phyloP scores from a whole-genome alignment of 345 rosid genomes.

The Eucalyptus erythrocorys region DNA sequence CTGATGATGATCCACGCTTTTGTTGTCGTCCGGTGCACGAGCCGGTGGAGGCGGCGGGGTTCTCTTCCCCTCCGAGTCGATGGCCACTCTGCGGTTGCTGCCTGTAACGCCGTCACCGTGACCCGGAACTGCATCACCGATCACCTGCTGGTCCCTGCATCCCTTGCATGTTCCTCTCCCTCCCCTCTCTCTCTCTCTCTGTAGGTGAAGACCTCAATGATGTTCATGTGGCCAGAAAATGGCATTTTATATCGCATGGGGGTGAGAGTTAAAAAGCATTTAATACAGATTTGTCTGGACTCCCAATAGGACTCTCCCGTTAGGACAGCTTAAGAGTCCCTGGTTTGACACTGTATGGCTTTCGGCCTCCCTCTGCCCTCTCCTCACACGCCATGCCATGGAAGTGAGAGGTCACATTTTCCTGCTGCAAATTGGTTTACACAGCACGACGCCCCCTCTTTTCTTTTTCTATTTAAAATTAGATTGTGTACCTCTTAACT shows the following conservation, averaged over 20 bases:
- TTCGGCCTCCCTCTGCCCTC: background rate
- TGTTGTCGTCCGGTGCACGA: background rate
- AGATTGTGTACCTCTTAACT: background rate
- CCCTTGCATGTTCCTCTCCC: background rate
- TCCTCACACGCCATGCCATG: background rate
- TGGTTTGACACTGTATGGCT: background rate
- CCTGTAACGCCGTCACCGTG: background rate
- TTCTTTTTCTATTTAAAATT: background rate
- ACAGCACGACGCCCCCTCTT: background rate
- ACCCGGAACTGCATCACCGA: background rate
- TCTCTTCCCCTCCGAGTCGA: conserved; percentile 2
- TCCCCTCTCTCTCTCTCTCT: background rate
- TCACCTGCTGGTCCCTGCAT: background rate
- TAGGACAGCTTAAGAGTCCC: background rate
- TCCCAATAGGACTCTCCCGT: background rate
- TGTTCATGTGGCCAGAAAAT: background rate
- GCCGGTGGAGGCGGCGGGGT: background rate
- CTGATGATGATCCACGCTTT: background rate
- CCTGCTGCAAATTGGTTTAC: background rate
- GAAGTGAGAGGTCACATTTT: background rate
- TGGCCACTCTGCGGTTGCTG: conserved; percentile 28
- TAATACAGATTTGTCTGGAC: background rate
- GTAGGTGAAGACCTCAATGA: background rate
- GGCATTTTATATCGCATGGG: background rate
- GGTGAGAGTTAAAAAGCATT: background rate